These are phyloP conservation scores for Trichoderma sp. DNA, from an alignment of 2,329 filamentous ascomycete genomes.

Conservation along the genomic window DNA sequence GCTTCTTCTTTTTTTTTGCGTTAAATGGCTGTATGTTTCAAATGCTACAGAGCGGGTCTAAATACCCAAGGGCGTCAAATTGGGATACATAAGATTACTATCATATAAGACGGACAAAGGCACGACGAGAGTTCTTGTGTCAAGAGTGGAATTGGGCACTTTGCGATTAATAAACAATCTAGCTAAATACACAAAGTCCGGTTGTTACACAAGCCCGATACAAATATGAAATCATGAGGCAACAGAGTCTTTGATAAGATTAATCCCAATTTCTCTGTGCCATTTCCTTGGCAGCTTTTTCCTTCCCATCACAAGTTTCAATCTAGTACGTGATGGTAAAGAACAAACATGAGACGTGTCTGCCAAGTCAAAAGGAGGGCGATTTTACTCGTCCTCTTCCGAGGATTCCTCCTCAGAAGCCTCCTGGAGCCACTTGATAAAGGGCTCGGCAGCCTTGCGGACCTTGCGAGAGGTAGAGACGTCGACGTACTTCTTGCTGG, in stretches of 20 bases:
- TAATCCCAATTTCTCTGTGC: background rate
- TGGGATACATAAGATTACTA: background rate
- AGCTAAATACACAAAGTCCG: slow-evolving; percentile 21
- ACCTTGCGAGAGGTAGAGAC: slow-evolving; percentile 89
- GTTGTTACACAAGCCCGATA: slow-evolving; percentile 5
- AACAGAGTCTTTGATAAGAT: background rate
- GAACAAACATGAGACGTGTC: background rate
- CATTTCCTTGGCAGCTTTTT: background rate
- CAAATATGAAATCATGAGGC: background rate
- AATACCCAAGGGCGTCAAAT: background rate
- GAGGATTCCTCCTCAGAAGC: slow-evolving; percentile 75
- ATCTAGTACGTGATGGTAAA: background rate
- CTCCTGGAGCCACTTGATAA: slow-evolving; percentile 90
- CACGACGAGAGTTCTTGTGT: background rate
- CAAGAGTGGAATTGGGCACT: slow-evolving; percentile 25
- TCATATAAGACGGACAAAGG: background rate
- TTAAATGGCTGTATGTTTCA: background rate
- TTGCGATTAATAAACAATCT: slow-evolving; percentile 26
- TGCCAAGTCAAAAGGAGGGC: background rate
- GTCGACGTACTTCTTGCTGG: slow-evolving; percentile 98
- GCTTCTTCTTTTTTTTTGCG: background rate
- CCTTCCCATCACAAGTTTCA: background rate
- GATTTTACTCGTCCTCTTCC: slow-evolving; percentile 32
- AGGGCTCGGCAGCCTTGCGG: slow-evolving; percentile 89
- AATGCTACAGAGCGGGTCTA: background rate